Percentiles rank a stretch among this genome's conserved stretches.
Conservation (phyloP, 768 basidiomycete genomes). For the Leccinum boreale region DNA sequence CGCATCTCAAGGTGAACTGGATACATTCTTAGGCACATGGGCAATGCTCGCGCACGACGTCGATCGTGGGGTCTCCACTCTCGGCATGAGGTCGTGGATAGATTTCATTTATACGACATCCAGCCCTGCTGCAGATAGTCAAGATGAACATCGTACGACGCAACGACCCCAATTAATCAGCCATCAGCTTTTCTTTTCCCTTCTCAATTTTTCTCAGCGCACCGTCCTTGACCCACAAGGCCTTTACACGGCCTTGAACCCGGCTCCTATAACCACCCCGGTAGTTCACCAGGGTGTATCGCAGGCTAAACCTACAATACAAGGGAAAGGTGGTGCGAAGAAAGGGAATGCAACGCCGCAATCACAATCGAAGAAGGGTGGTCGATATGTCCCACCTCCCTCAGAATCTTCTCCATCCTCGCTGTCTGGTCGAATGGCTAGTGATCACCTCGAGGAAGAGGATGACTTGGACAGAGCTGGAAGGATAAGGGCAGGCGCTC, state of each 20-base stretch:
- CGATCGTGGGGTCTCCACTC: constrained; percentile 56
- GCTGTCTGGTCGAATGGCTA: constrained; percentile 13
- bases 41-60: constrained; percentile 66
- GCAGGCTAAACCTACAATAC: background rate
- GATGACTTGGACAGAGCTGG: constrained; percentile 65
- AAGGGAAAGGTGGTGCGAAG: constrained; percentile 7
- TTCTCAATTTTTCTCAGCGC: constrained; percentile 52
- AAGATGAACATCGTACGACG: background rate
- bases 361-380: constrained; percentile 29
- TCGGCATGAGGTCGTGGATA: constrained; percentile 56
- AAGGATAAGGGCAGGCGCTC: constrained; percentile 62
- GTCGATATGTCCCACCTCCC: constrained; percentile 29
- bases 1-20: constrained; percentile 46
- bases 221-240: constrained; percentile 59
- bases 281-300: background rate
- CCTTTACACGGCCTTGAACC: constrained; percentile 61
- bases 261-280: constrained; percentile 43
- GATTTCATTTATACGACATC: constrained; percentile 24
- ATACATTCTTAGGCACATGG: constrained; percentile 71
- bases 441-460: constrained; percentile 52
- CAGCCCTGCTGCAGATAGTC: constrained; percentile 3
- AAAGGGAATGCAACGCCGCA: constrained; percentile 23
- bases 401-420: constrained; percentile 31
- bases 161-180: constrained; percentile 23
- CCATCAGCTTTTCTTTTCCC: constrained; percentile 28